A percentile compares a stretch with the other conserved stretches of the same genome.
These are phyloP conservation scores for Rhizophora mangle DNA, from an alignment of 345 rosid genomes.

Conservation along the genomic window DNA sequence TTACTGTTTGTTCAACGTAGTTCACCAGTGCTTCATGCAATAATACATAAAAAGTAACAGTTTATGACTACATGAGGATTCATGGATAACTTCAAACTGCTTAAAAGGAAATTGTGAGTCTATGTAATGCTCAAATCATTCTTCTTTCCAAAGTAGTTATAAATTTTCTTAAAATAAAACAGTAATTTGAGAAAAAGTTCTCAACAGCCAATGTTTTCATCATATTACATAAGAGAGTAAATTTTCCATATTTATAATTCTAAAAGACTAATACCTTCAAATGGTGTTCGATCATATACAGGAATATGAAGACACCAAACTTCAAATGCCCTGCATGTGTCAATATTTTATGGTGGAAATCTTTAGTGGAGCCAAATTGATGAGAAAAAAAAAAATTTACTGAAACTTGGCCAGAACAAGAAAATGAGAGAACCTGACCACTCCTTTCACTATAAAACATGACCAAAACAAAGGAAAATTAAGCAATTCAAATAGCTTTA, in stretches of 20 bases:
- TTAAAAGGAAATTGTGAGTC: too few relatives aligned
- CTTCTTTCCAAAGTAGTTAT: too few relatives aligned
- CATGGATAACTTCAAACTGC: too few relatives aligned
- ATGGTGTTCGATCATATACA: conserved; percentile 63
- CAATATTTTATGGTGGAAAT: conserved; percentile 3
- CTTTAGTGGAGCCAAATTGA: not conserved
- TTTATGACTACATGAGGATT: not conserved
- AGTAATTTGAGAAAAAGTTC: not conserved
- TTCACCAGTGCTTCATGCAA: conserved; percentile 52
- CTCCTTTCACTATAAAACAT: too few relatives aligned
- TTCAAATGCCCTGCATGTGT: conserved; percentile 64
- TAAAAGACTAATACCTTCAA: conserved; percentile 42
- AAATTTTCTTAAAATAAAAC: too few relatives aligned
- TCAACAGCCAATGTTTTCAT: not conserved
- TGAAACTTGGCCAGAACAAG: not conserved
- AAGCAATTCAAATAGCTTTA: not conserved
- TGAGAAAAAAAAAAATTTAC: not conserved
- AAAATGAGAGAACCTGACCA: not conserved
- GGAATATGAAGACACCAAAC: conserved; percentile 87
- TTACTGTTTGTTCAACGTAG: conserved; percentile 59
- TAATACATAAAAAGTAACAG: not conserved
- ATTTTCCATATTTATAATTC: too few relatives aligned
- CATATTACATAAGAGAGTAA: not conserved
- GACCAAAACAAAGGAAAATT: too few relatives aligned
- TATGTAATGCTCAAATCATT: too few relatives aligned